Evolutionary conservation across 306 rosid genomes (phyloP), one percentile per base, ranked within the genome.

Genomic region (Trifolium fragiferum): DNA sequence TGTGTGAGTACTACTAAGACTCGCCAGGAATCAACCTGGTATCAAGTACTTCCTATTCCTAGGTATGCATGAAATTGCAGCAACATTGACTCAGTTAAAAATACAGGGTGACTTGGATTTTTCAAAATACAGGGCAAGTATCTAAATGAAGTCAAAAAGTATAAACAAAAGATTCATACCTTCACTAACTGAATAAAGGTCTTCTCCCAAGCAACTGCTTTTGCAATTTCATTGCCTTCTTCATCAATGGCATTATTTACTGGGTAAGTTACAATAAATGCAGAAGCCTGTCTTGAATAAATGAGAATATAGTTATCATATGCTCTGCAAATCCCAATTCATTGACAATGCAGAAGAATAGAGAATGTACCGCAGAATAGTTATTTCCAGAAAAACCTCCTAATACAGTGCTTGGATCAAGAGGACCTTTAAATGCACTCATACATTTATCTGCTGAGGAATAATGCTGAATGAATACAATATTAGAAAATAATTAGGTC

Each of bases 321-420:
- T 60, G 64, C 74, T 59, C 51, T 38, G 65, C 63, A 63, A 43
- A 73, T 75, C 77, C 61, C 16, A 68, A 67, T 46, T 55, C 59
- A 44, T 73, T 79, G 40, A 57, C 75, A 72, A 80, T 16, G 27
- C 65, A 54, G 49, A 67, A 75, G 74, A 70, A 43, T 41, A 40
- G 76, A 73, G 23, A 49, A 55, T 68, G 80, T 87, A 92, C 99
- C 97, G 82, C 96, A 4, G 99, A 90, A 81, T 84, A 94, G 82
- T 90, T 86, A 75, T 76, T 88, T 51, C 89, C 93, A 51, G 96
- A 81, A 86, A 83, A 94, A 72, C 96, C 96, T 79, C 99, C 99
- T 78, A 94, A 87, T 47, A 92, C 96, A 64, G 99, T 94, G 92
- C 95, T 94, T 49, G 99, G 98, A 84, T 94, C 99, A 68, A 94